phyloP scores from a whole-genome alignment of 163 green algal species.

The Scenedesmus sp. region DNA sequence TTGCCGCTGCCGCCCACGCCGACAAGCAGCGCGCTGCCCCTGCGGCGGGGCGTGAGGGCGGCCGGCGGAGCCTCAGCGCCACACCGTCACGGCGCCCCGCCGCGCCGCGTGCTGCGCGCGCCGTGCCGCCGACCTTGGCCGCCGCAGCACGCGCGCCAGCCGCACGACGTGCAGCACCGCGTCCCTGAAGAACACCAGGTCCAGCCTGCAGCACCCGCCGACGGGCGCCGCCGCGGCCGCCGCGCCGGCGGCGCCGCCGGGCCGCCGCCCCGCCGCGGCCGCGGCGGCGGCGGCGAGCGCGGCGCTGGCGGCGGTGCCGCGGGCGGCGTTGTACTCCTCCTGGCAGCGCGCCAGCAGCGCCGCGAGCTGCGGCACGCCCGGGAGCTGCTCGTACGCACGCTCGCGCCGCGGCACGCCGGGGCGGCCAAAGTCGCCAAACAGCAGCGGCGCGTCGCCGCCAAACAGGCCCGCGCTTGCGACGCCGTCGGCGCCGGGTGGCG shows the following conservation, averaged over 20 bases:
- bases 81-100: too few relatives aligned
- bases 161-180: conserved; percentile 78
- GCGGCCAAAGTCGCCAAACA: conserved; percentile 71
- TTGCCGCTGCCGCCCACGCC: conserved; percentile 80
- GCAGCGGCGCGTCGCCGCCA: conserved; percentile 2
- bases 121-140: conserved; percentile 61
- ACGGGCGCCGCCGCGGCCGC: background rate
- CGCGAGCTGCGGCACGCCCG: conserved; percentile 52
- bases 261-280: background rate
- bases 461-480: conserved; percentile 5
- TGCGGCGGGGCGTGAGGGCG: too few relatives aligned
- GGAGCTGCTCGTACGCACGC: conserved; percentile 78
- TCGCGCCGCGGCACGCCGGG: conserved; percentile 67
- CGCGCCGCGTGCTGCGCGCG: too few relatives aligned
- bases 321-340: conserved; percentile 71
- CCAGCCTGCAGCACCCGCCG: background rate
- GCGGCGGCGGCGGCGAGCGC: conserved; percentile 6
- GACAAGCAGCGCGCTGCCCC: conserved; percentile 80
- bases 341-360: conserved; percentile 69
- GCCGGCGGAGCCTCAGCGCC: too few relatives aligned
- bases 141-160: conserved; percentile 74
- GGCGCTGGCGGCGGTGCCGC: conserved; percentile 37
- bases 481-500: background rate
- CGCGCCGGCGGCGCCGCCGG: background rate
- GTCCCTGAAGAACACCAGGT: conserved; percentile 86